These are phyloP conservation scores for Aspergillus bridgeri DNA, from an alignment of 495 filamentous ascomycete species.

Conservation along the genomic window DNA sequence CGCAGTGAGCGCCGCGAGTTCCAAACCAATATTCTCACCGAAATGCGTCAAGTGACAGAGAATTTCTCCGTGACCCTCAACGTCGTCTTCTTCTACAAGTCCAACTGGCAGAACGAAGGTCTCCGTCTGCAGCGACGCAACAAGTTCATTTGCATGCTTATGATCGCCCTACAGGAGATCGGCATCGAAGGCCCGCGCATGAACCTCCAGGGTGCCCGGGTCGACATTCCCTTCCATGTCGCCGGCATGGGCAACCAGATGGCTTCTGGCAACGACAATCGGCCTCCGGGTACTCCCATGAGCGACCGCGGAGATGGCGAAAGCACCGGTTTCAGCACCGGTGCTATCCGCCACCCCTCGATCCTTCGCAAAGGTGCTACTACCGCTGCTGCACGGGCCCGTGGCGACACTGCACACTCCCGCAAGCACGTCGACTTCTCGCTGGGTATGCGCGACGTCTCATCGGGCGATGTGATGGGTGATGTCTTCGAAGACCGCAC, in stretches of 20 bases:
- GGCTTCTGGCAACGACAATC: constrained; percentile 12
- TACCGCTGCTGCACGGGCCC: constrained; percentile 42
- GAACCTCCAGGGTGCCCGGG: constrained; percentile 64
- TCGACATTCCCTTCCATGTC: constrained; percentile 58
- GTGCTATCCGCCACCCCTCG: constrained; percentile 39
- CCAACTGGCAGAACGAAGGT: constrained; percentile 89
- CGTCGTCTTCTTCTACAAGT: constrained; percentile 97
- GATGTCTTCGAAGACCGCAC: constrained; percentile 63
- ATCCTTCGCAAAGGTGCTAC: constrained; percentile 52
- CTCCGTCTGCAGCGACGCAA: constrained; percentile 87
- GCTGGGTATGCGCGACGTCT: constrained; percentile 61
- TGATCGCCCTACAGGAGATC: constrained; percentile 79
- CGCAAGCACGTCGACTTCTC: constrained; percentile 73
- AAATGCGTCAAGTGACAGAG: constrained; percentile 65
- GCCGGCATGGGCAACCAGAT: constrained; percentile 33
- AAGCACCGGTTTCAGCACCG: constrained; percentile 25
- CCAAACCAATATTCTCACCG: constrained; percentile 84
- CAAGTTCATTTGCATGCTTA: constrained; percentile 91
- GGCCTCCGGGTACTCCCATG: constrained; percentile 15
- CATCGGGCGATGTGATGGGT: constrained; percentile 58
- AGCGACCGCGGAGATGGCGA: constrained; percentile 5
- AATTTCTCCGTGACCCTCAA: constrained; percentile 79
- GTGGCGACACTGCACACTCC: constrained; percentile 55
- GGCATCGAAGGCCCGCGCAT: constrained; percentile 85
- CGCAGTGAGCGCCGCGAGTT: constrained; percentile 86